phyloP scores from a whole-genome alignment of 2,329 filamentous ascomycete species.

The Phyllosticta paracitricarpa region DNA sequence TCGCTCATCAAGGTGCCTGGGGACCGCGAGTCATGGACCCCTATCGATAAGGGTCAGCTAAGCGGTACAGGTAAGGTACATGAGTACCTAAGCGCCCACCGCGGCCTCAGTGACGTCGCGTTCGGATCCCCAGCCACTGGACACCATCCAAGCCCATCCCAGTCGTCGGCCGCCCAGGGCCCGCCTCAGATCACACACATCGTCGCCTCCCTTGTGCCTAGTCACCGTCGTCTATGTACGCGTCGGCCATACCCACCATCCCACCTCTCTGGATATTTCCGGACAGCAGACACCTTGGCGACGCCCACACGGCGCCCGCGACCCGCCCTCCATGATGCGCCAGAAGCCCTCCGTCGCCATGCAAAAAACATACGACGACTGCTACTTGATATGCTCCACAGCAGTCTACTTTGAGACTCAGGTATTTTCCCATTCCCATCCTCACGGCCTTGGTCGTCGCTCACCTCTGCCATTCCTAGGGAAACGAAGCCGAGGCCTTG shows the following conservation, averaged over 20 bases:
- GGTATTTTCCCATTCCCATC: constrained; percentile 39
- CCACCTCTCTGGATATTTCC: neutral
- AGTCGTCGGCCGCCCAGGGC: no score
- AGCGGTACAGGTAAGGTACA: neutral
- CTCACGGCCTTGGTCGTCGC: constrained; percentile 1
- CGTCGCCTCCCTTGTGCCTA: no score
- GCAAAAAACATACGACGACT: constrained; percentile 97
- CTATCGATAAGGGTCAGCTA: neutral
- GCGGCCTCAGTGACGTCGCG: no score
- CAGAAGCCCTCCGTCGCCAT: constrained; percentile 60
- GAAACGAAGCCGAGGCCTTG: constrained; percentile 82
- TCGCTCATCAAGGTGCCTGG: neutral
- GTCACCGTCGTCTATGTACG: neutral
- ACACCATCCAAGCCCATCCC: no score
- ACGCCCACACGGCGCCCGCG: neutral
- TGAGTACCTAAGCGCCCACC: no score
- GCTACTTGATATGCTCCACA: constrained; percentile 87
- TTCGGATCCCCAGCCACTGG: no score
- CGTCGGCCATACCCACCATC: neutral
- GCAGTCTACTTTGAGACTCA: constrained; percentile 93
- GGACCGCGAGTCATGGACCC: neutral
- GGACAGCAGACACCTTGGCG: neutral
- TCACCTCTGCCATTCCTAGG: constrained; percentile 40
- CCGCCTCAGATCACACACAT: no score
- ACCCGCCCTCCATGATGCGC: constrained; percentile 38